Evolutionary conservation across 345 rosid genomes (phyloP).

Genomic region (Citrus glauca): DNA sequence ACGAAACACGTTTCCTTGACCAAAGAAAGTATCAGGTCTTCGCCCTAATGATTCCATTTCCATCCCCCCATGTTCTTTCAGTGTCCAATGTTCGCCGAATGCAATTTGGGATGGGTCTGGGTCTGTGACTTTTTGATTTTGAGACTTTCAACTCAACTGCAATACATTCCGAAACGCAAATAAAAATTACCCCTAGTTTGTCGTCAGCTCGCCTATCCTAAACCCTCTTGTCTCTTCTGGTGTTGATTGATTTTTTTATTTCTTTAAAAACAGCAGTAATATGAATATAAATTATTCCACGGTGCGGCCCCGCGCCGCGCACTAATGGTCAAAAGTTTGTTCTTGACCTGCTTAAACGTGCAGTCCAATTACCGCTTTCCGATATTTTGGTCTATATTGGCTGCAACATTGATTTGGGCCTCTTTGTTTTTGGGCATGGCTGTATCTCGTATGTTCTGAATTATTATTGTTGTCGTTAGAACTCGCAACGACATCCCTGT

Average conservation of each 20-base stretch:
- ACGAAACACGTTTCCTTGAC: slow-evolving; percentile 24
- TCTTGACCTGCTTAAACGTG: neutral
- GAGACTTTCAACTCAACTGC: neutral
- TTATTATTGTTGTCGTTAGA: no score
- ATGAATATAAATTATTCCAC: neutral
- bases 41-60: neutral
- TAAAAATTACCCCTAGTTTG: neutral
- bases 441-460: no score
- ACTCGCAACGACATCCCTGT: no score
- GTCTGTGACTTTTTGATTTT: neutral
- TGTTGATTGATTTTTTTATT: neutral
- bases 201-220: neutral
- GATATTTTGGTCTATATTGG: neutral
- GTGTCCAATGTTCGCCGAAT: neutral
- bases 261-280: no score
- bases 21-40: slow-evolving; percentile 2
- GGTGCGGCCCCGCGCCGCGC: no score
- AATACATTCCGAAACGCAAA: neutral
- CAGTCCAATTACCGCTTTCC: neutral
- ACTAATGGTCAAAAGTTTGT: neutral
- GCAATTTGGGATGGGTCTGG: no score
- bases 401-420: neutral
- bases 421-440: no score
- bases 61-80: neutral
- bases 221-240: neutral